phyloP scores from a whole-genome alignment of 2,329 filamentous ascomycete species.

The Ophiocordyceps camponoti-saundersi region DNA sequence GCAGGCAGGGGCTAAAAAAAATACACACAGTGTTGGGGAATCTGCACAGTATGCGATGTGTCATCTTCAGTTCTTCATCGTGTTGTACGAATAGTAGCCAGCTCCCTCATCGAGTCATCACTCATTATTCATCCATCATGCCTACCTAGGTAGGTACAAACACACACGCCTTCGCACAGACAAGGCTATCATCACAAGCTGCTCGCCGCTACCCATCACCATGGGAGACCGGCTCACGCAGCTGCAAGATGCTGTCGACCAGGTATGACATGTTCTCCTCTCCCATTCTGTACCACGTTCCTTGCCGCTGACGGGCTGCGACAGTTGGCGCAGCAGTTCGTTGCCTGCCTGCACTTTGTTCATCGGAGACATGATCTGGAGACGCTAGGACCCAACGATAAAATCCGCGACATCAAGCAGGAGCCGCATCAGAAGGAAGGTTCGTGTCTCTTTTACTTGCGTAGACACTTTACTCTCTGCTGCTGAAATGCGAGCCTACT shows the following conservation, averaged over 20 bases:
- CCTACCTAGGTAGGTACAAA: too few species aligned
- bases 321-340: slow-evolving; percentile 52
- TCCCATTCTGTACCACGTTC: too few species aligned
- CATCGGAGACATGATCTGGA: slow-evolving; percentile 52
- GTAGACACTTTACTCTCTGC: background rate
- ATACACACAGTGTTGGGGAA: background rate
- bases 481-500: slow-evolving; percentile 1
- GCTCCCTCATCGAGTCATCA: too few species aligned
- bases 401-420: slow-evolving; percentile 40
- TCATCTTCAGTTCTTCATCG: too few species aligned
- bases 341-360: slow-evolving; percentile 49
- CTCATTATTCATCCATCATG: too few species aligned
- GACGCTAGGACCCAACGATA: slow-evolving; percentile 38
- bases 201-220: background rate
- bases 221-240: slow-evolving; percentile 71
- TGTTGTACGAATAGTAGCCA: too few species aligned
- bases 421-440: slow-evolving; percentile 34
- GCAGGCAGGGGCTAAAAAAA: slow-evolving; percentile 1
- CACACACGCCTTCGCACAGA: too few species aligned
- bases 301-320: background rate
- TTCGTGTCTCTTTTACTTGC: slow-evolving; percentile 7
- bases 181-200: background rate
- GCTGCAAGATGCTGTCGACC: slow-evolving; percentile 69
- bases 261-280: slow-evolving; percentile 30
- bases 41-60: too few species aligned